Evolutionary conservation across 108 stramenopile genomes (phyloP), one percentile per base, ranked within the genome.

Genomic region (Cyclotella sp.): DNA sequence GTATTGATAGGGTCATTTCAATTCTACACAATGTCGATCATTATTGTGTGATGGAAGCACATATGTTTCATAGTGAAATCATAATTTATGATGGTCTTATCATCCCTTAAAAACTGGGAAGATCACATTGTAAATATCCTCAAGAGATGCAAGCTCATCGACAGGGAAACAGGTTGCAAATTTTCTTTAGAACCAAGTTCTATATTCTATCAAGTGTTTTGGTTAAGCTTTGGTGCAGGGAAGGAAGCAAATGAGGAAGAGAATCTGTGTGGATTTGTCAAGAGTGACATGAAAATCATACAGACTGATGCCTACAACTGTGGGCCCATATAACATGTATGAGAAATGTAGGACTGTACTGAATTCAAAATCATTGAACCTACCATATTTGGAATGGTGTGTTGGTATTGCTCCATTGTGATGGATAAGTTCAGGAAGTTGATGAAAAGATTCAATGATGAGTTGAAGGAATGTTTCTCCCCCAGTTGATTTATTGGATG

Each of bases 271-370:
- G 9, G 13, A 13, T 45, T 45, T 39, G 63, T 44, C 7, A 22
- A 21, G 44, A 21, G 11, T 45, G 10, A 22, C 10, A 42, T 21
- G 16, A 44, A 44, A 22, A 65, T 39, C 21, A 8, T n/a, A 65
- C 63, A 65, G 63, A 42, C 26, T 11, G 42, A 65, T 65, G 27
- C 30, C 27, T 65, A 19, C 63, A 65, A 65, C n/a, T 65, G 63
- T 21, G 40, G 63, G 44, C 63, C 63, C 6, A 42, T 28, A 41
- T 65, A 18, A 65, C 42, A 42, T 5, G 42, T 44, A 61, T 61
- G 59, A n/a, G 59, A 61, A 16, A 9, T 61, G 21, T 55, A 45
- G 9, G n/a, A n/a, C n/a, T n/a, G n/a, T n/a, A n/a, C n/a, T n/a
- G n/a, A n/a, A n/a, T n/a, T n/a, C n/a, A n/a, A n/a, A n/a, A n/a